Base-by-base conservation (phyloP, 345 rosid genomes). In the Balakata baccata region DNA sequence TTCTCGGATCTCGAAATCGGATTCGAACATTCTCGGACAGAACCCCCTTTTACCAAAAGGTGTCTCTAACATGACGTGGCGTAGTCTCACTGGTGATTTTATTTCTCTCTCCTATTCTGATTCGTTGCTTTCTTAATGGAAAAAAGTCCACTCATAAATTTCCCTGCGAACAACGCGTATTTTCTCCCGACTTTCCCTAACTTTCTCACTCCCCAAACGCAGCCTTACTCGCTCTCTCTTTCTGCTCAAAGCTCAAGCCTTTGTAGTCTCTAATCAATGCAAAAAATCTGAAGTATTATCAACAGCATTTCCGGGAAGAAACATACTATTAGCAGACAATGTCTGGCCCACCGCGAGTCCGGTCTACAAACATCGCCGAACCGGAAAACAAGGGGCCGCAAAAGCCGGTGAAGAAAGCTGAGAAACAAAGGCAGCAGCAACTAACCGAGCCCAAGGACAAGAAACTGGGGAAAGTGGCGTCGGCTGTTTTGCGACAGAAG, bases 291-390 rank as follows among this genome's bases (percentile, higher is more conserved):
- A 62, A 37, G 8, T 41, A 23, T 65, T 76, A 12, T 37, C 18
- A 29, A 6, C 59, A 56, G 70, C 25, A 74, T 64, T 67, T 58
- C 69, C 9, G 56, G 59, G 51, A 61, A 13, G 57, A 23, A 7
- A 22, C 4, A 64, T 49, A 2, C 41, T 10, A 0, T 51, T 51
- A 46, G 49, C 39, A 52, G 71, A 74, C 84, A 80, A 87, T 90
- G 96, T 87, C 91, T 61, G 87, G 83, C 56, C 86, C 89, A 8
- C 86, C 88, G 45, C 78, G 92, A 80, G 74, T 84, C 72, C 85
- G 89, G 80, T 80, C 89, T 7, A 56, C 50, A 66, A 79, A 87
- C 78, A 74, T 83, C 70, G 77, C 71, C 1, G 90, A 87, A 45
- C 54, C 84, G 66, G 92, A 88, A 14, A 90, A 90, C 86, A 90